Evolutionary conservation across 768 basidiomycete genomes (phyloP).

Genomic region (Mycena capillaripes): DNA sequence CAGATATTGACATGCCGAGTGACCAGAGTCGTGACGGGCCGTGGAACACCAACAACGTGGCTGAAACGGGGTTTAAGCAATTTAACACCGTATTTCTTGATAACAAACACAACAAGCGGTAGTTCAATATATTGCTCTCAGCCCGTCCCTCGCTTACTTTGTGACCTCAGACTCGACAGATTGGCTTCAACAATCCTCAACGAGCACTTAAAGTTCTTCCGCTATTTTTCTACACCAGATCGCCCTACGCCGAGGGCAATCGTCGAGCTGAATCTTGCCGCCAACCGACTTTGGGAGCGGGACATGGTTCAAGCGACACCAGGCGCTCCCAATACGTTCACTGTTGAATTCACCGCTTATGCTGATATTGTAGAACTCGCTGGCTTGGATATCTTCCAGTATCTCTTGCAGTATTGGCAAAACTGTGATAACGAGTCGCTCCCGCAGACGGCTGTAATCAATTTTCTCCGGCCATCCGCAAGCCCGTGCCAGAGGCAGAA

Average conservation of each 20-base stretch:
- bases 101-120: slow-evolving; percentile 21
- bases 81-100: slow-evolving; percentile 21
- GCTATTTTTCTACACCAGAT: slow-evolving; percentile 5
- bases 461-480: too few species aligned
- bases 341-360: not conserved
- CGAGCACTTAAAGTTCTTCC: slow-evolving; percentile 12
- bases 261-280: not conserved
- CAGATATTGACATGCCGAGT: slow-evolving; percentile 20
- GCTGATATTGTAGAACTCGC: too few species aligned
- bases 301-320: not conserved
- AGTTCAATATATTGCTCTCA: not conserved
- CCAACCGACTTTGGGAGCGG: slow-evolving; percentile 13
- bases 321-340: not conserved
- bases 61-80: slow-evolving; percentile 14
- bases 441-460: too few species aligned
- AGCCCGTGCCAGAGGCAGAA: too few species aligned
- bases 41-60: slow-evolving; percentile 28
- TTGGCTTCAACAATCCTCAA: slow-evolving; percentile 8
- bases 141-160: not conserved
- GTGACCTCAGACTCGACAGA: not conserved
- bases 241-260: not conserved
- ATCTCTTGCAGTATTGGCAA: too few species aligned
- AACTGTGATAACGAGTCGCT: too few species aligned
- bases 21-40: not conserved
- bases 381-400: too few species aligned